Evolutionary conservation across 2,329 filamentous ascomycete species (phyloP).

Genomic region (Trichoderma guizhouense): DNA sequence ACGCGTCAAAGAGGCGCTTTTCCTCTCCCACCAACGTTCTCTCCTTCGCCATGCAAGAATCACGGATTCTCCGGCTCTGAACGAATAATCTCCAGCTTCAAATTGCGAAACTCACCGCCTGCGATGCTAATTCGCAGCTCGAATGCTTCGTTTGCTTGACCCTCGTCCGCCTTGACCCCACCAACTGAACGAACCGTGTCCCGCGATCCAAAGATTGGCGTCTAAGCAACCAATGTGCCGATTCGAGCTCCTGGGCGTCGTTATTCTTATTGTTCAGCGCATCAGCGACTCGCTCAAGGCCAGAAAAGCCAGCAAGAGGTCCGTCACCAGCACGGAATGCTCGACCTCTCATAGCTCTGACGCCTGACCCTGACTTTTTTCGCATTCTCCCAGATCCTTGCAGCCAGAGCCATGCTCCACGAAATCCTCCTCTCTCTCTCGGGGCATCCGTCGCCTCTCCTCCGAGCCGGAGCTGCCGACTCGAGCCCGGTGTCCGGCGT

Average conservation of each 20-base stretch:
- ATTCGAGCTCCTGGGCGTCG: slow-evolving; percentile 49
- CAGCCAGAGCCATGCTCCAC: slow-evolving; percentile 71
- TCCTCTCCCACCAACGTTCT: neutral
- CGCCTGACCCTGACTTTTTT: neutral
- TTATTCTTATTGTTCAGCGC: slow-evolving; percentile 47
- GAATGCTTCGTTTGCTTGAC: neutral
- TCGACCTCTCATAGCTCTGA: neutral
- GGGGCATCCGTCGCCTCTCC: slow-evolving; percentile 85
- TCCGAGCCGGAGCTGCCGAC: slow-evolving; percentile 54
- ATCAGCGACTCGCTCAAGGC: slow-evolving; percentile 40
- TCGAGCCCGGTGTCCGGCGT: slow-evolving; percentile 48
- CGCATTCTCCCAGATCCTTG: slow-evolving; percentile 18
- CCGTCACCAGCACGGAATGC: neutral
- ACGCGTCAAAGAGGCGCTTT: slow-evolving; percentile 11
- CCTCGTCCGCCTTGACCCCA: slow-evolving; percentile 7
- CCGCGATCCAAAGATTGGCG: neutral
- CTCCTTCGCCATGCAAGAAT: neutral
- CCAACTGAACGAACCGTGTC: neutral
- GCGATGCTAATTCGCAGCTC: neutral
- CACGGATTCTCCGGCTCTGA: neutral
- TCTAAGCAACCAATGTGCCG: slow-evolving; percentile 45
- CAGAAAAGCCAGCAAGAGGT: slow-evolving; percentile 31
- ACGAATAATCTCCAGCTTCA: neutral
- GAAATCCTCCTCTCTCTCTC: slow-evolving; percentile 96
- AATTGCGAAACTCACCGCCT: neutral